Evolutionary conservation across 805 yeast species (phyloP), one percentile per base, ranked within the genome.

Genomic region (Teunomyces aglyptinius): DNA sequence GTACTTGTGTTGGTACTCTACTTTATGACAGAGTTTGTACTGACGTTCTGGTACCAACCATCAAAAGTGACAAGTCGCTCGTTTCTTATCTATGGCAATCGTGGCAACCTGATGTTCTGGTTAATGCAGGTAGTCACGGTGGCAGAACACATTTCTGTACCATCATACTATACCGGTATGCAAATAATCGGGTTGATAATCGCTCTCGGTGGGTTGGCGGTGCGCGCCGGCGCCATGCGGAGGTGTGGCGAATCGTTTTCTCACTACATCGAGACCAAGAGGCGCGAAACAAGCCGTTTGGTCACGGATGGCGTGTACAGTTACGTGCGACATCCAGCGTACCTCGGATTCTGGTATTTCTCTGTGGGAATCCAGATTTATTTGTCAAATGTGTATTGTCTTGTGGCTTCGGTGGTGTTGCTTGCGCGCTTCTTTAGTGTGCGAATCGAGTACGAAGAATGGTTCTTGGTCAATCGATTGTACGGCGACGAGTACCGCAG

Each of bases 371-470:
- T 58, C 43, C 70, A 69, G 49, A 19, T 64, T 7, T 49, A 54
- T 10, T 46, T 70, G 28, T 51, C 53, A 8, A 70, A 68, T 41
- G 45, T 47, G 31, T 22, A 59, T 10, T 52, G 58, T 27, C 39
- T 59, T 24, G 45, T 55, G 3, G 43, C 48, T 10, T 49, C 58
- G 34, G 11, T 56, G 19, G 45, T 46, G 5, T 49, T 64, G 6
- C 49, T 70, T 22, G 38, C 46, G 10, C 40, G 43, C 31, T 70
- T 71, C 46, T 70, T 71, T 44, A 46, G 46, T 8, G 47, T 49
- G 15, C 51, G 76, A 18, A 69, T 71, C 16, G 50, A 51, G 41
- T 60, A 64, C 47, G 76, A 71, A 55, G 76, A 71, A 55, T 57
- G 59, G 53, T 59, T 56, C 35, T 51, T 71, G 35, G 49, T 55